Evolutionary conservation across 306 rosid genomes (phyloP).

Genomic region (Cucurbita ficifolia): DNA sequence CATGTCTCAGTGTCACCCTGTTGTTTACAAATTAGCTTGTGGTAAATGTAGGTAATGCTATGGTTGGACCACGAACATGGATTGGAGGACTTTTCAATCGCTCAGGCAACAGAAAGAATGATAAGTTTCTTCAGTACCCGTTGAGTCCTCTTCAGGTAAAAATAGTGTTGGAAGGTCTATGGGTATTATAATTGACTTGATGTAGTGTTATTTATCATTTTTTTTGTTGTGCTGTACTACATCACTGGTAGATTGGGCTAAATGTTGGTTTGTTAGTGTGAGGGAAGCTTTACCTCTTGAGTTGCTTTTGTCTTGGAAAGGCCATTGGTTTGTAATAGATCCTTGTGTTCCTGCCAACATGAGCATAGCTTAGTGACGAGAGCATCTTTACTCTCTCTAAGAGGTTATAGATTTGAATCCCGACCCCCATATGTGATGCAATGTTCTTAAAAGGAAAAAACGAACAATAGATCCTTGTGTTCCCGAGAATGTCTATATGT

Average conservation of each 20-base stretch:
- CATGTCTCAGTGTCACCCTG: constrained; percentile 4
- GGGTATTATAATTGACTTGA: not conserved
- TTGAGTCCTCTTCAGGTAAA: constrained; percentile 66
- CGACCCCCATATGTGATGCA: not conserved
- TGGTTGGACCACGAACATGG: constrained; percentile 95
- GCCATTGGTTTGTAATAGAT: not conserved
- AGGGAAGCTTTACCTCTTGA: not conserved
- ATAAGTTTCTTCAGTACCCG: constrained; percentile 35
- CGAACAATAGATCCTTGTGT: not conserved
- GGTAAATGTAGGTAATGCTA: constrained; percentile 67
- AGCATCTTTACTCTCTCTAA: not conserved
- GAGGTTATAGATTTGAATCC: not conserved
- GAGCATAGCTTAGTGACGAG: not conserved
- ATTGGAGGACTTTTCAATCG: constrained; percentile 68
- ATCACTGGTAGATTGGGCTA: not conserved
- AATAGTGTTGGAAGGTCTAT: not conserved
- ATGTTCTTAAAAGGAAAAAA: not conserved
- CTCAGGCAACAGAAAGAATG: constrained; percentile 26
- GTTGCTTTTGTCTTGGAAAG: not conserved
- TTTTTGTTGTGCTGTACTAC: not conserved
- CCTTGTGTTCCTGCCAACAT: not conserved
- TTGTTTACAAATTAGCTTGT: constrained; percentile 17
- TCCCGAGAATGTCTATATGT: not conserved
- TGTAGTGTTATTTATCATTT: not conserved
- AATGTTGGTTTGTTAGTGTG: not conserved